These are phyloP conservation scores for Pachyrhizus erosus DNA, from an alignment of 306 rosid species.

Conservation along the genomic window DNA sequence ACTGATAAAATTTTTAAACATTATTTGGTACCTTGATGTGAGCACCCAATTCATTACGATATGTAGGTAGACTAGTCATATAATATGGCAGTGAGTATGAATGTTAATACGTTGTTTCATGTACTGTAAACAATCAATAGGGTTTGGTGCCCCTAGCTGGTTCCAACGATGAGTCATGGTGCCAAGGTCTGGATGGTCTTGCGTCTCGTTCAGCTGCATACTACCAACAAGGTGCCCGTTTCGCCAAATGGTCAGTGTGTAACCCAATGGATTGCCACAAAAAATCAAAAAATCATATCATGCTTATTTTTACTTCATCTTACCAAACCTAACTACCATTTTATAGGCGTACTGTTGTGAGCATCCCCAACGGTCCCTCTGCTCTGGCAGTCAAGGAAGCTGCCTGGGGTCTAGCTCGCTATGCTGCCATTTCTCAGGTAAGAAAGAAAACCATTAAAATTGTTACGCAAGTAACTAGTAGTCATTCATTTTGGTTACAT, in stretches of 20 bases:
- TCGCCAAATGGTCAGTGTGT: conserved; percentile 67
- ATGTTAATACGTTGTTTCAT: conserved; percentile 4
- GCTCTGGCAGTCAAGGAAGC: conserved; percentile 81
- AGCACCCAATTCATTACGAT: too few species aligned
- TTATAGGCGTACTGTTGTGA: conserved; percentile 79
- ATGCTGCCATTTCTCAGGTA: conserved; percentile 93
- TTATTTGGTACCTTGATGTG: too few species aligned
- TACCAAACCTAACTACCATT: background rate
- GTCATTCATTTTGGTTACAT: too few species aligned
- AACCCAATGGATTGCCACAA: background rate
- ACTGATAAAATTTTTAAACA: too few species aligned
- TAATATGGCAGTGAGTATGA: too few species aligned
- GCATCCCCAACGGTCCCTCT: conserved; percentile 98
- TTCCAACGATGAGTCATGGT: conserved; percentile 90
- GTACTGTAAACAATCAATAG: conserved; percentile 32
- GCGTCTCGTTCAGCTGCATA: conserved; percentile 91
- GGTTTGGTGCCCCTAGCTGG: conserved; percentile 82
- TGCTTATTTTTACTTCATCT: background rate
- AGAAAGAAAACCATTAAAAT: conserved; percentile 34
- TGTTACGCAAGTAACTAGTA: too few species aligned
- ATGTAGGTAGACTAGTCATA: too few species aligned
- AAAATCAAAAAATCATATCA: too few species aligned
- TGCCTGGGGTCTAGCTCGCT: conserved; percentile 92
- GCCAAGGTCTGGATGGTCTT: conserved; percentile 97
- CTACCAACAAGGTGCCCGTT: conserved; percentile 91